Percentiles rank a stretch among this genome's conserved stretches.
phyloP scores from a whole-genome alignment of 169 alveolate genomes.

The Plasmodium vivax region DNA sequence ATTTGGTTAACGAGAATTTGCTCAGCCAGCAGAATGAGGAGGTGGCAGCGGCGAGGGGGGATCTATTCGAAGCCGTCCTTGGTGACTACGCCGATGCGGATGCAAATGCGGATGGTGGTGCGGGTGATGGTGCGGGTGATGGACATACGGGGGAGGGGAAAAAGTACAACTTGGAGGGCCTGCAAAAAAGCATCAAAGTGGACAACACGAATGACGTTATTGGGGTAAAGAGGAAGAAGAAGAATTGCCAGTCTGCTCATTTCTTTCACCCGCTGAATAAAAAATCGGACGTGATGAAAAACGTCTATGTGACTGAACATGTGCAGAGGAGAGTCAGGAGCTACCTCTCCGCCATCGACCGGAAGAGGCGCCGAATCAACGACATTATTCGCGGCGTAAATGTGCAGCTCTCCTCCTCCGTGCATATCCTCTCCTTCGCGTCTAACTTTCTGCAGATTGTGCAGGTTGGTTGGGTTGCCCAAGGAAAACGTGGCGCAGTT shows the following conservation, averaged over 20 bases:
- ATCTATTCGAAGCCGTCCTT: conserved; percentile 3
- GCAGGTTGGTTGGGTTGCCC: conserved; percentile 19
- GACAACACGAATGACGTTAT: conserved; percentile 59
- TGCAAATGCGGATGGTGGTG: too few species aligned
- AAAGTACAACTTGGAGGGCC: conserved; percentile 2
- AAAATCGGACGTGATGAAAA: conserved; percentile 71
- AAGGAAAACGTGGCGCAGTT: neutral
- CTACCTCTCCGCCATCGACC: conserved; percentile 31
- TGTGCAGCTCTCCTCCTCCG: conserved; percentile 58
- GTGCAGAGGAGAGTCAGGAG: conserved; percentile 28
- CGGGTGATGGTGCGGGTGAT: too few species aligned
- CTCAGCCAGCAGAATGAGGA: conserved; percentile 13
- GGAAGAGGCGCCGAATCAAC: conserved; percentile 29
- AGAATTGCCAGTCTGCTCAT: neutral
- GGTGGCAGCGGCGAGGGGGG: conserved; percentile 4
- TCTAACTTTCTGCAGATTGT: conserved; percentile 69
- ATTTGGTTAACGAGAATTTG: conserved; percentile 31
- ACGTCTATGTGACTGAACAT: conserved; percentile 55
- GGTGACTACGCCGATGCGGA: neutral
- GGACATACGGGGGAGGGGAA: neutral
- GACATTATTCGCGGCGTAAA: conserved; percentile 34
- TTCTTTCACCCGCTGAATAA: conserved; percentile 71
- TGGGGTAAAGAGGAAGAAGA: conserved; percentile 39
- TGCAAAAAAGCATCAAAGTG: conserved; percentile 26
- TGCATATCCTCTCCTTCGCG: conserved; percentile 71